Conservation (phyloP, 805 yeast genomes). For the Ogataea neopini region DNA sequence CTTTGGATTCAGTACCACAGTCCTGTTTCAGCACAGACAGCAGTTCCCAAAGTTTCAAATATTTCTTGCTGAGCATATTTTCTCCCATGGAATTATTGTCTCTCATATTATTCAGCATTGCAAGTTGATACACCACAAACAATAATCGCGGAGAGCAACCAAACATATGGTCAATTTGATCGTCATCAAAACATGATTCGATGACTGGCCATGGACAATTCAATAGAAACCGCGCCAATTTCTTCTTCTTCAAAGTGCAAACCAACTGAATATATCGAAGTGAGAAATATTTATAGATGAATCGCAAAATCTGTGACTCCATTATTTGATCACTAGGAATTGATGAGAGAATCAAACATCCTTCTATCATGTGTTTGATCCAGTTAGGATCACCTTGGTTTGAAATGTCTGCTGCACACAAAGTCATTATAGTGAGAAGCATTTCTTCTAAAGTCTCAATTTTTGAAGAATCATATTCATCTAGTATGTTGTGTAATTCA, state of each 20-base stretch:
- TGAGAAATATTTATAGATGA: slow-evolving; percentile 33
- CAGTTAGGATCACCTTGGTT: slow-evolving; percentile 31
- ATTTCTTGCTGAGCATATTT: slow-evolving; percentile 9
- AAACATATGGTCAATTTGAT: slow-evolving; percentile 31
- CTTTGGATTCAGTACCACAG: slow-evolving; percentile 5
- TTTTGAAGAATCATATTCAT: slow-evolving; percentile 21
- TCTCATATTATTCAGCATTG: slow-evolving; percentile 18
- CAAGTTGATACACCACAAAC: slow-evolving; percentile 23
- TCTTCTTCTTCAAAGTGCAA: slow-evolving; percentile 26
- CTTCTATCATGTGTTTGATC: slow-evolving; percentile 34
- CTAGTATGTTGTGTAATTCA: slow-evolving; percentile 30
- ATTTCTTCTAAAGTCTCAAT: slow-evolving; percentile 30
- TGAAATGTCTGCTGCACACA: slow-evolving; percentile 35
- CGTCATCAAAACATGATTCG: slow-evolving; percentile 23
- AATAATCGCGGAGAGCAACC: slow-evolving; percentile 36
- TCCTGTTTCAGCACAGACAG: slow-evolving; percentile 15
- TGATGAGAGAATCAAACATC: slow-evolving; percentile 29
- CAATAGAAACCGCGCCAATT: slow-evolving; percentile 16
- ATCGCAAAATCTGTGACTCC: slow-evolving; percentile 16
- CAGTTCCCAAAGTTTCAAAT: slow-evolving; percentile 14
- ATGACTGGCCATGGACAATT: slow-evolving; percentile 30
- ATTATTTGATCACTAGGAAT: slow-evolving; percentile 13
- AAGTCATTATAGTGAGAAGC: slow-evolving; percentile 28
- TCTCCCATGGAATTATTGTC: slow-evolving; percentile 8
- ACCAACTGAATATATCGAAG: slow-evolving; percentile 30